Evolutionary conservation across 2,329 filamentous ascomycete species (phyloP), one percentile per base, ranked within the genome.

Genomic region (Aspergillus amoenus): DNA sequence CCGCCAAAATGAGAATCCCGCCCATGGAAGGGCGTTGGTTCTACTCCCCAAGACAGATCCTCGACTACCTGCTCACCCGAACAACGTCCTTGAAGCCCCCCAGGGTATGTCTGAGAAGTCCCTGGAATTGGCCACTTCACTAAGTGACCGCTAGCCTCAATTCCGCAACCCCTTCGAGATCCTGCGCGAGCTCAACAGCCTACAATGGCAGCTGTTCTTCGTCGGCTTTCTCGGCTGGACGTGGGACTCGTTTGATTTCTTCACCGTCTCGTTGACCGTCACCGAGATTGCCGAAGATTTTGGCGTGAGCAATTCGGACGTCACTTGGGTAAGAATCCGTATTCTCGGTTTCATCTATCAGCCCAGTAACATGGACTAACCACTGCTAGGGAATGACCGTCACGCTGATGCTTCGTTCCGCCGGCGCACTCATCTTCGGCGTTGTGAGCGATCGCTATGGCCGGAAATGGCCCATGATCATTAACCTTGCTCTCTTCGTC

Each of bases 371-470:
- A 18, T 15, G 13, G 13, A 17, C 39, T n/a, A 41, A 41, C 39
- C 7, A 7, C n/a, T 5, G 39, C 15, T 3, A 41, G 39, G 39
- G 39, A n/a, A 70, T 70, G 15, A 70, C 68, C 0, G 76, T 93
- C 32, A 91, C 89, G 0, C 79, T 93, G 13, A 81, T 93, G 34
- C 81, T 93, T 42, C 83, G 90, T 34, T 90, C 88, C 9, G 76
- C 93, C 30, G 91, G 91, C 8, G 89, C 90, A 3, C 87, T 88
- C 21, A 67, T 84, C 68, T 94, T 94, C 62, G 91, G 91, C 56
- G 77, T 93, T 18, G 85, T 88, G 1, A 88, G 89, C 62, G 91
- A 95, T 73, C 86, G 86, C 62, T 94, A 85, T 71, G 91, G 90
- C 6, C 84, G 90, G 54, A 93, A 93, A 53, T 70, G 88, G 87